A percentile compares a stretch with the other conserved stretches of the same genome.
Evolutionary conservation across 345 rosid genomes (phyloP).

Genomic region (Euclidium syriacum): DNA sequence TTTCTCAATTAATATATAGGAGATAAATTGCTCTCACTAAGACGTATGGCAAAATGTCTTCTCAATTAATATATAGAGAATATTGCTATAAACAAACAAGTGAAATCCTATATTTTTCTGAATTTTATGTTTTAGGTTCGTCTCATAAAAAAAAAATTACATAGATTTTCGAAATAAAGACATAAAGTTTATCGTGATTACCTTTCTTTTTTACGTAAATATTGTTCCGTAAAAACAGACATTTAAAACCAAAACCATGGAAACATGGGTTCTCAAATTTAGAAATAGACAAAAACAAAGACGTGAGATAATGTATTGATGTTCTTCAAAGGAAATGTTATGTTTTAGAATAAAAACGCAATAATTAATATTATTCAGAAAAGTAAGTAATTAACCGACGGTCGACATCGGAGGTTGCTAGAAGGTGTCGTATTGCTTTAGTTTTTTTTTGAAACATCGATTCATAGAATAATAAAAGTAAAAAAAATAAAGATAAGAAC

Average conservation of each 20-base stretch:
- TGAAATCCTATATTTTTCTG: no score
- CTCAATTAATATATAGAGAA: no score
- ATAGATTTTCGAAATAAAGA: no score
- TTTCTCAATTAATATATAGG: no score
- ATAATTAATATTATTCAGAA: neutral
- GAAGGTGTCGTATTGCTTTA: neutral
- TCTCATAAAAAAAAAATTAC: no score
- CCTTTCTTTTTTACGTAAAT: neutral
- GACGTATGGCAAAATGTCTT: no score
- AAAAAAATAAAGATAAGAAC: neutral
- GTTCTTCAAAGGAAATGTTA: neutral
- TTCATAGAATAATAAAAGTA: neutral
- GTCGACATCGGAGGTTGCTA: conserved; percentile 1
- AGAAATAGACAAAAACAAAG: neutral
- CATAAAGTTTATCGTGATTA: no score
- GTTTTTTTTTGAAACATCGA: neutral
- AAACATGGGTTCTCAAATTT: neutral
- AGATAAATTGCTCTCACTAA: no score
- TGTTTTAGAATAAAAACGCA: neutral
- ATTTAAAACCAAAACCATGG: neutral
- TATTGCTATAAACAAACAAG: no score
- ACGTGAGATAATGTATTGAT: neutral
- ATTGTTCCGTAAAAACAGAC: neutral
- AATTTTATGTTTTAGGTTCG: no score
- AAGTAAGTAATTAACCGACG: neutral